Percentiles rank a stretch among this genome's conserved stretches.
Conservation (phyloP, 2,329 filamentous ascomycete species). For the Purpureocillium lavendulum region DNA sequence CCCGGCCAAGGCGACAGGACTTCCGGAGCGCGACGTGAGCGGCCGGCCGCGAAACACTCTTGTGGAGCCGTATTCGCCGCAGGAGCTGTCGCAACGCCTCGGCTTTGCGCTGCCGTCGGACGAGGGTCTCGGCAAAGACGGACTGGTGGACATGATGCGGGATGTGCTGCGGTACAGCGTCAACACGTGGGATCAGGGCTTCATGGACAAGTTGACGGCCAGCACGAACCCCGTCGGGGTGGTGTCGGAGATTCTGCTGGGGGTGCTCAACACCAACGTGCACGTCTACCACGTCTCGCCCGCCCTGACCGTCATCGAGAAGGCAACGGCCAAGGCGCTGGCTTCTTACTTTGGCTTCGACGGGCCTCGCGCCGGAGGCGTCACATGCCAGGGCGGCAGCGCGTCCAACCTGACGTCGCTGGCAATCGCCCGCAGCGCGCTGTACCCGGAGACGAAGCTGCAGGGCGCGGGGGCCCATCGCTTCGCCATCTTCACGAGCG, state of each 20-base stretch:
- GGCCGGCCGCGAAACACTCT: slow-evolving; percentile 21
- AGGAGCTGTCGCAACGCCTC: background rate
- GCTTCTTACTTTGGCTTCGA: slow-evolving; percentile 69
- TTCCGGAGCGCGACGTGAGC: slow-evolving; percentile 16
- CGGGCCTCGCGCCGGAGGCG: slow-evolving; percentile 61
- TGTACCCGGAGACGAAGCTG: slow-evolving; percentile 71
- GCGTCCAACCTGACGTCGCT: slow-evolving; percentile 79
- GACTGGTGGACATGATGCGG: slow-evolving; percentile 61
- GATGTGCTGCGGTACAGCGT: slow-evolving; percentile 76
- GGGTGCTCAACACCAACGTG: slow-evolving; percentile 82
- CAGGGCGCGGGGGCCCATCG: slow-evolving; percentile 55
- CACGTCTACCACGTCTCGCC: slow-evolving; percentile 93
- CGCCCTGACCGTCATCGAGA: slow-evolving; percentile 78
- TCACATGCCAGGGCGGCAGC: slow-evolving; percentile 72
- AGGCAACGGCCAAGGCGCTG: slow-evolving; percentile 63
- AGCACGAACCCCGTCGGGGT: slow-evolving; percentile 83
- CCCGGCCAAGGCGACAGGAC: background rate
- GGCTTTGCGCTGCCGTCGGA: slow-evolving; percentile 37
- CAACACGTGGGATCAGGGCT: slow-evolving; percentile 97
- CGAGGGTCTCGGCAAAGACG: slow-evolving; percentile 57
- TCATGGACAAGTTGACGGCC: slow-evolving; percentile 91
- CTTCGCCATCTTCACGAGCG: slow-evolving; percentile 83
- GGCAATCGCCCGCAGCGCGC: slow-evolving; percentile 74
- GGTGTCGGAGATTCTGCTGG: slow-evolving; percentile 73
- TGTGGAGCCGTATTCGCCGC: slow-evolving; percentile 6